Evolutionary conservation across 805 yeast genomes (phyloP).

Genomic region (Kazachstania taianensis): DNA sequence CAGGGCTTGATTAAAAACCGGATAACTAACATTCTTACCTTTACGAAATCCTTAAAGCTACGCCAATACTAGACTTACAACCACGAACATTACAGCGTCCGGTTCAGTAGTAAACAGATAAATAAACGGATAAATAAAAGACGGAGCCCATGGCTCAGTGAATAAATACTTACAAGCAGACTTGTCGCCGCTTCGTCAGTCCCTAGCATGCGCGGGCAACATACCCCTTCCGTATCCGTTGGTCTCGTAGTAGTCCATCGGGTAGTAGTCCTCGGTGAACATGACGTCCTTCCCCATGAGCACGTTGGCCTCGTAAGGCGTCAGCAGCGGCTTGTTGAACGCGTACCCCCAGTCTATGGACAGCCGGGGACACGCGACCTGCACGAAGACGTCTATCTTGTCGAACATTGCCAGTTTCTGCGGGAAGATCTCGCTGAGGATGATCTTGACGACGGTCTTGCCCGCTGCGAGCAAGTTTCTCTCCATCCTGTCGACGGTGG

Average conservation of each 20-base stretch:
- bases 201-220: conserved; percentile 37
- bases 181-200: neutral
- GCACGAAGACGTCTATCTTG: conserved; percentile 89
- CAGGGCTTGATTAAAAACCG: too few species aligned
- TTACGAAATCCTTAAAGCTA: too few species aligned
- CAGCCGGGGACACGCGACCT: conserved; percentile 93
- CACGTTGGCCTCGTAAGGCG: conserved; percentile 96
- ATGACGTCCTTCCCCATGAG: conserved; percentile 60
- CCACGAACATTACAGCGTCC: too few species aligned
- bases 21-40: too few species aligned
- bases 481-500: conserved; percentile 63
- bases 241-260: conserved; percentile 89
- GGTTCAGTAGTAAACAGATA: neutral
- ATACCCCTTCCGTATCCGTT: conserved; percentile 90
- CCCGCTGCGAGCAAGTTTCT: conserved; percentile 42
- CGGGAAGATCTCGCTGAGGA: conserved; percentile 89
- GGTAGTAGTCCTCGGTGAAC: conserved; percentile 62
- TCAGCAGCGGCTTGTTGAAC: conserved; percentile 77
- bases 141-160: too few species aligned
- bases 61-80: too few species aligned
- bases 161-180: neutral
- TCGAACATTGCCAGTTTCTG: conserved; percentile 85
- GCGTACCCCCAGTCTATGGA: conserved; percentile 99
- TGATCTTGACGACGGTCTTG: conserved; percentile 64
- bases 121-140: neutral